Evolutionary conservation across 176 grass and related monocot species (phyloP).

Genomic region (Musa beccarii): DNA sequence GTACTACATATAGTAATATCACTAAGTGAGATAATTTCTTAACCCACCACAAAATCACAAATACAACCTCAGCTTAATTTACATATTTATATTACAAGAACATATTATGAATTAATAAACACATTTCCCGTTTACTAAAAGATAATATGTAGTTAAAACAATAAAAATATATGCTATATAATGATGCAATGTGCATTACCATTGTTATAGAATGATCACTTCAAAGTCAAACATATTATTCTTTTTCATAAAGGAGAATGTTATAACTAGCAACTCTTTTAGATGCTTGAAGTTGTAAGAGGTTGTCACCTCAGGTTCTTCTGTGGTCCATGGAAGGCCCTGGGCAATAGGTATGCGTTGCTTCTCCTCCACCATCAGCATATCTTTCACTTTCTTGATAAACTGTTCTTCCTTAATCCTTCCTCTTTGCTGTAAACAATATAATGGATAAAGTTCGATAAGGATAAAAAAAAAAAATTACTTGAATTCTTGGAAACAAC

Average conservation of each 20-base stretch:
- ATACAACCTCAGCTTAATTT: neutral
- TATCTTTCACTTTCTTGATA: slow-evolving; percentile 68
- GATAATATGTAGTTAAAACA: no score
- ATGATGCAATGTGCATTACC: no score
- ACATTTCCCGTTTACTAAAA: no score
- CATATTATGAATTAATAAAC: neutral
- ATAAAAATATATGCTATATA: no score
- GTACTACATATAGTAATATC: neutral
- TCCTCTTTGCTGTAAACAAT: slow-evolving; percentile 58
- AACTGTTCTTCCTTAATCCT: slow-evolving; percentile 68
- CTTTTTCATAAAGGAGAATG: neutral
- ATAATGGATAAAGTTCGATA: neutral
- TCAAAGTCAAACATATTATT: neutral
- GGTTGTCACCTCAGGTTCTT: slow-evolving; percentile 69
- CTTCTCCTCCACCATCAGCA: slow-evolving; percentile 70
- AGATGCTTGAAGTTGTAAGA: neutral
- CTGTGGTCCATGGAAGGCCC: slow-evolving; percentile 89
- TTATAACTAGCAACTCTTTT: neutral
- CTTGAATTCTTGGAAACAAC: no score
- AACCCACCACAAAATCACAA: no score
- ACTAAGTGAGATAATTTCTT: neutral
- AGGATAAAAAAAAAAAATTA: no score
- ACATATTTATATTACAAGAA: neutral
- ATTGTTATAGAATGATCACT: neutral
- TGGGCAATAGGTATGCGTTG: slow-evolving; percentile 69